Percentiles rank a stretch among this genome's conserved stretches.
Conservation (phyloP, 768 basidiomycete species). For the Naganishia randhawae region DNA sequence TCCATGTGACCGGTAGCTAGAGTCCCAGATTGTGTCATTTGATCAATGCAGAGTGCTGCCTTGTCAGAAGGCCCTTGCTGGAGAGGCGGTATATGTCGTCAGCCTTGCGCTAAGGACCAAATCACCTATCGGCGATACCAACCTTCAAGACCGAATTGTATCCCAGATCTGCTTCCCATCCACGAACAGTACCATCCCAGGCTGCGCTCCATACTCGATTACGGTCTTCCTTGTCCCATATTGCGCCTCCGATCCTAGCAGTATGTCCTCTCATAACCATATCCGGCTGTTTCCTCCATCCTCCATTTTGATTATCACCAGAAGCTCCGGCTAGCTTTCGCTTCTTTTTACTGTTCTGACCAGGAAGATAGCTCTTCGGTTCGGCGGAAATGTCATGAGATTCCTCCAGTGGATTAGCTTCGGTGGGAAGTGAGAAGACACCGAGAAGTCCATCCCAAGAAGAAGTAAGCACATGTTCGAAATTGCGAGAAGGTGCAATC, state of each 20-base stretch:
- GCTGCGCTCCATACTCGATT: conserved; percentile 59
- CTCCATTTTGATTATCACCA: conserved; percentile 36
- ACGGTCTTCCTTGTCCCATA: conserved; percentile 56
- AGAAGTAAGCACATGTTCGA: conserved; percentile 69
- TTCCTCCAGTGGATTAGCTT: conserved; percentile 59
- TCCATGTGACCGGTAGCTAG: conserved; percentile 53
- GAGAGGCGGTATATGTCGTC: background rate
- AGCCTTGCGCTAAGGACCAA: background rate
- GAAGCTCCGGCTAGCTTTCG: conserved; percentile 28
- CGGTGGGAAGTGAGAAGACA: conserved; percentile 54
- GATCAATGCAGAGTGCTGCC: conserved; percentile 51
- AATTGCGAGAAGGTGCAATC: conserved; percentile 58
- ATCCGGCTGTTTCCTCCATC: conserved; percentile 59
- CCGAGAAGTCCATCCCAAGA: conserved; percentile 86
- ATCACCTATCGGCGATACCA: conserved; percentile 22
- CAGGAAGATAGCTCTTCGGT: conserved; percentile 45
- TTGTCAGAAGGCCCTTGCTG: conserved; percentile 52
- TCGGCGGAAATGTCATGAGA: conserved; percentile 67
- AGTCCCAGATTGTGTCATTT: conserved; percentile 45
- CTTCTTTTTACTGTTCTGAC: conserved; percentile 36
- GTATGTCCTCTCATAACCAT: conserved; percentile 78
- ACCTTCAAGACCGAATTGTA: conserved; percentile 49
- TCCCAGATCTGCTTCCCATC: conserved; percentile 80
- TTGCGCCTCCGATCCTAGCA: conserved; percentile 69
- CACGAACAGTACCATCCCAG: conserved; percentile 82